Evolutionary conservation across 306 rosid species (phyloP).

Genomic region (Biancaea sappan): DNA sequence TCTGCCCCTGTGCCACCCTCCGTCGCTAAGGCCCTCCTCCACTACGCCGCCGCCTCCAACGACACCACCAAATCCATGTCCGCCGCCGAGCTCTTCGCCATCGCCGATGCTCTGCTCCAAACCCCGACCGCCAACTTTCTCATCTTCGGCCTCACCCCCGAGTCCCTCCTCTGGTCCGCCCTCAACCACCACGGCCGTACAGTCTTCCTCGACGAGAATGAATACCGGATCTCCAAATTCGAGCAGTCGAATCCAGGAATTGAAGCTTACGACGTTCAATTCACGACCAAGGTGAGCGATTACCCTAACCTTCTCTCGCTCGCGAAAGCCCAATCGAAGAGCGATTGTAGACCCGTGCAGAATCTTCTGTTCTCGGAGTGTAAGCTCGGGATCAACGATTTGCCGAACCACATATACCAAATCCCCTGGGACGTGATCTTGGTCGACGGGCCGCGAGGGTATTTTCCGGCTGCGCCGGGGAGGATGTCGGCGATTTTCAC

Average conservation of each 20-base stretch:
- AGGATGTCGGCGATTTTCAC: conserved; percentile 86
- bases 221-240: conserved; percentile 68
- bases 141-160: conserved; percentile 86
- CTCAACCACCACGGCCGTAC: conserved; percentile 76
- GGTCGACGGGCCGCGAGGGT: conserved; percentile 87
- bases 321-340: conserved; percentile 37
- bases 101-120: conserved; percentile 43
- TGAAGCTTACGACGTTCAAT: conserved; percentile 85
- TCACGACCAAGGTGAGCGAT: conserved; percentile 66
- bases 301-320: conserved; percentile 47
- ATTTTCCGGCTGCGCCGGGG: conserved; percentile 70
- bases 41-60: conserved; percentile 61
- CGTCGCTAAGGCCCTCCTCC: conserved; percentile 71
- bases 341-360: conserved; percentile 81
- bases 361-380: conserved; percentile 91
- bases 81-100: conserved; percentile 55
- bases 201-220: conserved; percentile 80
- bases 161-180: conserved; percentile 87
- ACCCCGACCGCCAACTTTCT: conserved; percentile 63
- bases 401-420: conserved; percentile 82
- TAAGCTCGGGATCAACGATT: conserved; percentile 78
- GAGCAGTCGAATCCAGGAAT: conserved; percentile 69
- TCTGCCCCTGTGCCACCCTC: conserved; percentile 56
- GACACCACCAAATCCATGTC: conserved; percentile 48
- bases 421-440: conserved; percentile 82